Evolutionary conservation across 345 rosid species (phyloP).

Genomic region (Eucalyptus curtisii): DNA sequence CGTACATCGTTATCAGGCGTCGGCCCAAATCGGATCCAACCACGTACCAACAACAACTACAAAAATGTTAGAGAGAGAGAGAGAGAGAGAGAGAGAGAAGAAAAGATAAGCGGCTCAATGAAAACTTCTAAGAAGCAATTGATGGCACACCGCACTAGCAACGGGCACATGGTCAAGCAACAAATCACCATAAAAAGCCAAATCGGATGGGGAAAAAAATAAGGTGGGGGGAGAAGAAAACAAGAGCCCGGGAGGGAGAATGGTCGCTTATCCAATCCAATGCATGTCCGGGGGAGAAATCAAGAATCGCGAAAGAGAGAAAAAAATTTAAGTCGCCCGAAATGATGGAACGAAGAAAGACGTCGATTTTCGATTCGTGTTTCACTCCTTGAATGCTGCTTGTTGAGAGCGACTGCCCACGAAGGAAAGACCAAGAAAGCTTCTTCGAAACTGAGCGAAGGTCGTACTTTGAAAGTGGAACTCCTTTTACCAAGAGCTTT

Average conservation of each 20-base stretch:
- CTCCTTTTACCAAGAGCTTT: not conserved
- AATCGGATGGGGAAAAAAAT: not conserved
- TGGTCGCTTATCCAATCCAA: not conserved
- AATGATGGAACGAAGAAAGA: not conserved
- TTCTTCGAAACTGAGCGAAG: not conserved
- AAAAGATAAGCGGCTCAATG: not conserved
- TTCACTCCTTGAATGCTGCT: not conserved
- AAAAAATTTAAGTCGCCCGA: not conserved
- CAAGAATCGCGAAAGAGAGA: not conserved
- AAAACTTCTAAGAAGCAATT: not conserved
- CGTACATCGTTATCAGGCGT: not conserved
- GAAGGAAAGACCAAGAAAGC: not conserved
- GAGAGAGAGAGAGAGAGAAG: not conserved
- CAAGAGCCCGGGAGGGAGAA: not conserved
- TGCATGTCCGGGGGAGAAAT: not conserved
- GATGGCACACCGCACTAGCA: not conserved
- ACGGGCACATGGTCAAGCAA: not conserved
- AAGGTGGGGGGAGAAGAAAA: not conserved
- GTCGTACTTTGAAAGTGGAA: not conserved
- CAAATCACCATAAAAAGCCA: not conserved
- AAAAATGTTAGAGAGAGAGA: not conserved
- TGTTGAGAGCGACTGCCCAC: not conserved
- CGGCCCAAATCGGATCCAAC: not conserved
- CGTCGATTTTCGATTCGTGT: not conserved
- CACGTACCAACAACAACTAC: not conserved